Percentiles rank a stretch among this genome's conserved stretches.
Conservation (phyloP, 169 alveolate species). For the Plasmodium adleri region DNA sequence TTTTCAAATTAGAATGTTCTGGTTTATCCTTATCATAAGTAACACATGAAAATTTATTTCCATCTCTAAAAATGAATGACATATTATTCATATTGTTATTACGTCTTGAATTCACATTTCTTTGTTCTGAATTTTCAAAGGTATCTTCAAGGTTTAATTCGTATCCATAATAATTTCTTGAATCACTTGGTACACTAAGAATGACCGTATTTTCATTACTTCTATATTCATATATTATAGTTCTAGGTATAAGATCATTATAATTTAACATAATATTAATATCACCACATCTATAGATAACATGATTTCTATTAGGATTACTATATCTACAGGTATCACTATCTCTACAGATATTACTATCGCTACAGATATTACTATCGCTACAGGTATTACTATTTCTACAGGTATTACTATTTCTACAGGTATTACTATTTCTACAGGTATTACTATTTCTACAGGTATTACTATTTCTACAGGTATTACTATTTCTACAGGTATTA, state of each 20-base stretch:
- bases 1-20: constrained; percentile 45
- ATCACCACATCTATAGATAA: neutral
- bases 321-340: neutral
- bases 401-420: neutral
- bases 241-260: neutral
- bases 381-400: neutral
- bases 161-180: neutral
- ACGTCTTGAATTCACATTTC: constrained; percentile 1
- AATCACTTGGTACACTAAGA: neutral
- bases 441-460: constrained; percentile 7
- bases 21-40: constrained; percentile 39
- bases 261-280: neutral
- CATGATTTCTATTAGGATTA: neutral
- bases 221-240: neutral
- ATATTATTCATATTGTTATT: constrained; percentile 10
- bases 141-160: constrained; percentile 8
- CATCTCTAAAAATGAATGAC: constrained; percentile 29
- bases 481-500: constrained; percentile 10
- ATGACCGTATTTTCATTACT: neutral
- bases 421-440: neutral
- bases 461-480: constrained; percentile 10
- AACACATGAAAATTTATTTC: constrained; percentile 30
- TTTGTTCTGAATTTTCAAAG: constrained; percentile 8
- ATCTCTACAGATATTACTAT: neutral
- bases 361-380: neutral